Base-by-base conservation (phyloP, 2,329 filamentous ascomycete genomes). In the Aspergillus felis region DNA sequence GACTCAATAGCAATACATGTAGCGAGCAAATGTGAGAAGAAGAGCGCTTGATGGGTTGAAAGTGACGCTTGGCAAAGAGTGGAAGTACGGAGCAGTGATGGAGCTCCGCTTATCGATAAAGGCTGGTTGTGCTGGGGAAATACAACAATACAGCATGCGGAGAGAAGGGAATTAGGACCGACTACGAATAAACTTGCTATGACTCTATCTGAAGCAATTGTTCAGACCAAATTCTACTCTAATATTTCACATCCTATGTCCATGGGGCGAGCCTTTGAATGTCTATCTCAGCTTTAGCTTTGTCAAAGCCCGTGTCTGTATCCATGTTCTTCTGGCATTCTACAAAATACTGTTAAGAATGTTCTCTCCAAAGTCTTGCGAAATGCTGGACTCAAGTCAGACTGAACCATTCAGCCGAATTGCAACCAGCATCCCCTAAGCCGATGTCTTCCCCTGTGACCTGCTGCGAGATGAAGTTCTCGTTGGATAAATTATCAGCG, bases 51-150 rank as follows among this genome's bases (percentile, higher is more conserved):
- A 14, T 25, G 22, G 44, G 24, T 47, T 47, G 44, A 47, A 47
- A 14, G 24, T 47, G 44, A 47, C 24, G 44, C 44, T 47, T 25
- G 44, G 22, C 24, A 24, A 27, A 46, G 9, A 24, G 22, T 10
- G 9, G 28, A 10, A 5, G 1, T 42, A 8, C 32, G 4, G 29
- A 35, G 41, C 2, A 24, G 22, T 24, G 22, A 25, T 22, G 55
- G 51, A 62, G 61, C 51, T 58, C 49, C 38, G 57, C 63, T 66
- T 67, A 67, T 67, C 65, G 65, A 67, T 67, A 67, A 67, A 67
- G 62, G 46, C 41, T 20, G n/a, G 20, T 48, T 20, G 32, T 35
- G 32, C 32, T 42, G 44, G 10, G 5, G 12, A 22, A 10, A 44
- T 22, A 3, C 5, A 32, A 32, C 29, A 32, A 32, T 32, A 32